These are phyloP conservation scores for Lasiosphaeria hispida DNA, from an alignment of 495 filamentous ascomycete genomes.

Conservation along the genomic window DNA sequence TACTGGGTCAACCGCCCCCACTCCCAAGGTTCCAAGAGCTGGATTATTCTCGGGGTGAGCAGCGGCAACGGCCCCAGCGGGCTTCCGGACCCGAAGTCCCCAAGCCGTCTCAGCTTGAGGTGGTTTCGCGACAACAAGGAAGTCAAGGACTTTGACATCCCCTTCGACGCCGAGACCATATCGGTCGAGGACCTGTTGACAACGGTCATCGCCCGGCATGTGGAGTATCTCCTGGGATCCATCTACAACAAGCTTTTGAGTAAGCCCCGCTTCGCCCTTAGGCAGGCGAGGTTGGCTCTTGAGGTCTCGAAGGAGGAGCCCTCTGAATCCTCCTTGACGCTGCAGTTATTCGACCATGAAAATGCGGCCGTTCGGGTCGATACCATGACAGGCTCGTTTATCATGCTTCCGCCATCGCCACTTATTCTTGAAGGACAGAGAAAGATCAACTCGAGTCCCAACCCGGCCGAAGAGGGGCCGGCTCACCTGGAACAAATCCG, in stretches of 20 bases:
- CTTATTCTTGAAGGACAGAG: slow-evolving; percentile 42
- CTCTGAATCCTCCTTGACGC: slow-evolving; percentile 59
- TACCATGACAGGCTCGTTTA: slow-evolving; percentile 60
- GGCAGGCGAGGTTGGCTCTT: slow-evolving; percentile 53
- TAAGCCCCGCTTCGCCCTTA: slow-evolving; percentile 56
- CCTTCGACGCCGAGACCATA: slow-evolving; percentile 62
- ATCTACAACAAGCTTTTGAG: slow-evolving; percentile 57
- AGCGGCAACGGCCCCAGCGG: slow-evolving; percentile 53
- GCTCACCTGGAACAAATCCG: slow-evolving; percentile 55
- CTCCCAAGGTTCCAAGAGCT: slow-evolving; percentile 66
- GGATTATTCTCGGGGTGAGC: slow-evolving; percentile 81
- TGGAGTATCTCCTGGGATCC: slow-evolving; percentile 59
- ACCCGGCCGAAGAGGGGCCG: slow-evolving; percentile 54
- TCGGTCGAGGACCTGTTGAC: slow-evolving; percentile 72
- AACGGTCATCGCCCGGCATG: slow-evolving; percentile 71
- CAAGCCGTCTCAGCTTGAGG: slow-evolving; percentile 59
- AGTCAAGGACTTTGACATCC: slow-evolving; percentile 60
- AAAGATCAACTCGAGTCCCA: slow-evolving; percentile 51
- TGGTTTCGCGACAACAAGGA: slow-evolving; percentile 85
- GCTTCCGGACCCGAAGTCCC: slow-evolving; percentile 32
- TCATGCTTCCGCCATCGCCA: slow-evolving; percentile 45
- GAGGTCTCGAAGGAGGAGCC: slow-evolving; percentile 58
- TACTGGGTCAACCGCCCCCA: slow-evolving; percentile 72
- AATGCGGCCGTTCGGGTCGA: slow-evolving; percentile 64
- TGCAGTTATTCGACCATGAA: slow-evolving; percentile 63